Percentiles rank a stretch among this genome's conserved stretches.
Evolutionary conservation across 2,329 filamentous ascomycete species (phyloP).

Genomic region (Aspergillus uvarum): DNA sequence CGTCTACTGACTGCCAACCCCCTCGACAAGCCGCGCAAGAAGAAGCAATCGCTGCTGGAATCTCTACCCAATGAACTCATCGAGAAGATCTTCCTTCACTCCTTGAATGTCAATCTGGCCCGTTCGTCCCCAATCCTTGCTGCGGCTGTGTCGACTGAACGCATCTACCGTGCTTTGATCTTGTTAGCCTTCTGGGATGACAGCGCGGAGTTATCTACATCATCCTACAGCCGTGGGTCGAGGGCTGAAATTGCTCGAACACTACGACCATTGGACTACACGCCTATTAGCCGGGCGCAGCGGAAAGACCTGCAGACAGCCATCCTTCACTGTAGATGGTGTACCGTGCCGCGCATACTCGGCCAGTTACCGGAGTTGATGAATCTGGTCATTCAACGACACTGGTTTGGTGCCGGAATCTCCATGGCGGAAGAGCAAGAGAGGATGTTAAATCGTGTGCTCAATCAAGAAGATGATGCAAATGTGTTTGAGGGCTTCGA

Average conservation of each 20-base stretch:
- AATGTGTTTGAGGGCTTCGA: constrained; percentile 21
- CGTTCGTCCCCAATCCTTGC: constrained; percentile 44
- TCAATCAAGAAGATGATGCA: constrained; percentile 19
- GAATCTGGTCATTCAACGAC: constrained; percentile 33
- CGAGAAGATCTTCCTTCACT: constrained; percentile 53
- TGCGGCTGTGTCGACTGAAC: constrained; percentile 40
- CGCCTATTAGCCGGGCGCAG: constrained; percentile 26
- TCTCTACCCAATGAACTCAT: constrained; percentile 51
- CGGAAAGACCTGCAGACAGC: constrained; percentile 35
- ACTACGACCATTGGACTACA: constrained; percentile 39
- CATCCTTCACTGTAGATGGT: constrained; percentile 43
- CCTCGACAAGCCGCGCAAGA: constrained; percentile 10
- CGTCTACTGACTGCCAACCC: constrained; percentile 13
- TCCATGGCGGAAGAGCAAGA: constrained; percentile 21
- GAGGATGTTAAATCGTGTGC: constrained; percentile 21
- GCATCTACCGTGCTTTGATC: constrained; percentile 43
- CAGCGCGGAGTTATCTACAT: background rate
- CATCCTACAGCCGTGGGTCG: background rate
- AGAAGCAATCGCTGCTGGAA: constrained; percentile 41
- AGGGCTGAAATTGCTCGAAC: constrained; percentile 27
- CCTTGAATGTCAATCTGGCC: constrained; percentile 47
- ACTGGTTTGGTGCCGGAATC: constrained; percentile 32
- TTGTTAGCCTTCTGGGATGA: constrained; percentile 43
- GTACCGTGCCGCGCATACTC: constrained; percentile 35
- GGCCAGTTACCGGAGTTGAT: constrained; percentile 36